Conservation (phyloP, 106 monocot species). For the Dioscorea alata region DNA sequence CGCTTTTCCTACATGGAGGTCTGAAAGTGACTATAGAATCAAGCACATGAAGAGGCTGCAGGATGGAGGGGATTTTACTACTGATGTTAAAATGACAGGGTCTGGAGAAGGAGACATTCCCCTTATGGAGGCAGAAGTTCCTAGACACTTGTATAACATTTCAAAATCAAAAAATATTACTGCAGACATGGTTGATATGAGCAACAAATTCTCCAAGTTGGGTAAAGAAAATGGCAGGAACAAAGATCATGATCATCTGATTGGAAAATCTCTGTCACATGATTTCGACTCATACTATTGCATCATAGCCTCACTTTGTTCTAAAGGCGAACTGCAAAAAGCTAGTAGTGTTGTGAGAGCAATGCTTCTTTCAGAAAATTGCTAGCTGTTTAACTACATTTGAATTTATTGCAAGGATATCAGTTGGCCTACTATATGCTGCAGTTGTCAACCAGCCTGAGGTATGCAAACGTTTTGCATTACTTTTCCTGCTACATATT, state of each 20-base stretch:
- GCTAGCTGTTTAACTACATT: conserved; percentile 3
- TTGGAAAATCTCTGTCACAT: conserved; percentile 16
- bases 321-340: conserved; percentile 61
- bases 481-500: too few relatives aligned
- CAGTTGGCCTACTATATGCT: too few relatives aligned
- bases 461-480: too few relatives aligned
- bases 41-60: conserved; percentile 16
- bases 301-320: conserved; percentile 66
- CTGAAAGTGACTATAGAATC: conserved; percentile 7
- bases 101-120: neutral
- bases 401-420: neutral
- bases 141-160: neutral
- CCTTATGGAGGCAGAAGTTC: conserved; percentile 1
- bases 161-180: neutral
- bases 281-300: conserved; percentile 74
- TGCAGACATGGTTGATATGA: conserved; percentile 6
- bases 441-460: too few relatives aligned
- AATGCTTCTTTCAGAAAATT: conserved; percentile 28
- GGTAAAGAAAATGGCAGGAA: neutral
- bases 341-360: conserved; percentile 43
- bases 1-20: conserved; percentile 29
- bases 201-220: conserved; percentile 3
- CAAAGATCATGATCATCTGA: conserved; percentile 13
- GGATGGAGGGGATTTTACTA: conserved; percentile 6
- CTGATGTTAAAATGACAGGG: conserved; percentile 12